Evolutionary conservation across 495 filamentous ascomycete species (phyloP).

Genomic region (Penicillium diatomitis): DNA sequence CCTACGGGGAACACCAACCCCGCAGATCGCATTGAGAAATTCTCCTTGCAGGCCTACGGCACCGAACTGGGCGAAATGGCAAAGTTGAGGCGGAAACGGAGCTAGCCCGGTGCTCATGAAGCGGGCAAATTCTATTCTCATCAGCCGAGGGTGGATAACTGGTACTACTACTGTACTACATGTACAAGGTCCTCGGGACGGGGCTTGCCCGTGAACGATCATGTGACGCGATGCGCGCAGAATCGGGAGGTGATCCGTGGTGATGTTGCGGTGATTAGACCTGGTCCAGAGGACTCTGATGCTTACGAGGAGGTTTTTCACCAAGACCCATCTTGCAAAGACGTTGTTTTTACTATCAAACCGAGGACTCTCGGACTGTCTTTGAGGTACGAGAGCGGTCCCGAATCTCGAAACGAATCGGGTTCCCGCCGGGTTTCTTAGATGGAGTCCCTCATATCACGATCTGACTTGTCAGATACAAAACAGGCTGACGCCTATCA

Average conservation of each 20-base stretch:
- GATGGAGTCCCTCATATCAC: background rate
- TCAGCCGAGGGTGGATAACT: background rate
- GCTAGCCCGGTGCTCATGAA: slow-evolving; percentile 1
- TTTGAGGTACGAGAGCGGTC: background rate
- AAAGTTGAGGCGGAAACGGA: slow-evolving; percentile 5
- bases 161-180: slow-evolving; percentile 12
- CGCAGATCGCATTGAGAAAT: slow-evolving; percentile 6
- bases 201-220: background rate
- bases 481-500: too few relatives aligned
- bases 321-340: background rate
- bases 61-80: slow-evolving; percentile 6
- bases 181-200: background rate
- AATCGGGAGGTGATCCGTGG: background rate
- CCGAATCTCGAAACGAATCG: background rate
- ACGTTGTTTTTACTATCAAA: background rate
- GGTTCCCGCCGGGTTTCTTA: background rate
- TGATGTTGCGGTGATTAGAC: slow-evolving; percentile 1
- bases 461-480: slow-evolving; percentile 3
- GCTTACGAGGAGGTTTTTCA: background rate
- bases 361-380: background rate
- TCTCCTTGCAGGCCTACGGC: slow-evolving; percentile 9
- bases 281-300: background rate
- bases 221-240: background rate
- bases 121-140: slow-evolving; percentile 14
- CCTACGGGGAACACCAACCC: background rate